Conservation (phyloP, 176 grass and related monocot species). For the Tuctoria greenei region DNA sequence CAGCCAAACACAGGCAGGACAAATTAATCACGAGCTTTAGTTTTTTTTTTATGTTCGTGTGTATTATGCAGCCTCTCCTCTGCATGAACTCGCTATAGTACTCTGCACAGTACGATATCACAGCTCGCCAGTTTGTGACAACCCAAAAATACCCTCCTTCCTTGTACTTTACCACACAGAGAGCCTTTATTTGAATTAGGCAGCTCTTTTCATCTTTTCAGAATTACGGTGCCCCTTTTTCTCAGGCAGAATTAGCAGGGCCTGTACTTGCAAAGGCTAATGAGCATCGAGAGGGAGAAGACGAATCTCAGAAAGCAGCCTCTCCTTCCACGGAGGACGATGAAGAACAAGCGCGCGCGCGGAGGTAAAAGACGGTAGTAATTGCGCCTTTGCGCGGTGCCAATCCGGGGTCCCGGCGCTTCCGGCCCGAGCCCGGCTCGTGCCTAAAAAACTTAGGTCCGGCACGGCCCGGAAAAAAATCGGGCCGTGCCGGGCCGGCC, state of each 20-base stretch:
- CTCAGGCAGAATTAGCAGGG: neutral
- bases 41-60: neutral
- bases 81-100: slow-evolving; percentile 28
- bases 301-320: neutral
- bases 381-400: slow-evolving; percentile 38
- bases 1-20: neutral
- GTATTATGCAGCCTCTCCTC: slow-evolving; percentile 30
- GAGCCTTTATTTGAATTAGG: neutral
- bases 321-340: neutral
- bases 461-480: too few species aligned
- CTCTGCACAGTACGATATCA: neutral
- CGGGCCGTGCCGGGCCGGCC: too few species aligned
- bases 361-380: slow-evolving; percentile 22
- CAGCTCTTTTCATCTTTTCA: neutral
- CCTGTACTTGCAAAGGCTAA: slow-evolving; percentile 31
- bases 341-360: neutral
- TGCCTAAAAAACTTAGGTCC: too few species aligned
- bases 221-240: neutral
- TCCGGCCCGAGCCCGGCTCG: too few species aligned
- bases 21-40: neutral
- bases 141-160: slow-evolving; percentile 34
- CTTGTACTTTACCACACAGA: neutral
- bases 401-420: slow-evolving; percentile 16
- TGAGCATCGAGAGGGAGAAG: neutral
- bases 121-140: slow-evolving; percentile 18